These are phyloP conservation scores for Aegilops sharonensis DNA, from an alignment of 176 grass and related monocot genomes.

Conservation along the genomic window DNA sequence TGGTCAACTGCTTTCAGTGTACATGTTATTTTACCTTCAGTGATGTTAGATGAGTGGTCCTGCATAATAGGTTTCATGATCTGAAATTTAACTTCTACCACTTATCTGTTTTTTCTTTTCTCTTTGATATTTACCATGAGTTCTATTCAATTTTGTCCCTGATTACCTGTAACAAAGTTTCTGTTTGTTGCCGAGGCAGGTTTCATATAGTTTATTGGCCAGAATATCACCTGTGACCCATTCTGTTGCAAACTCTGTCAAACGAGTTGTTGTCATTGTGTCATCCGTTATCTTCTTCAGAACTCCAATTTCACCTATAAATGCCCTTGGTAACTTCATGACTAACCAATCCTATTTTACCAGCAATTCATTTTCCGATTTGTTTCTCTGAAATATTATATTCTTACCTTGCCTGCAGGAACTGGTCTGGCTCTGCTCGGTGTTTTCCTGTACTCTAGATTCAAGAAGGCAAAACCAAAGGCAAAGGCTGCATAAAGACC, in stretches of 20 bases:
- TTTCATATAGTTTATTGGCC: conserved; percentile 83
- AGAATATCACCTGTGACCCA: conserved; percentile 74
- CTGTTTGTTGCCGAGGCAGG: conserved; percentile 43
- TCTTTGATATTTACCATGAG: not conserved
- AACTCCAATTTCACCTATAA: conserved; percentile 75
- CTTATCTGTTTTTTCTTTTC: not conserved
- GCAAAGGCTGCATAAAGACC: conserved; percentile 29
- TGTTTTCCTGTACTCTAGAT: conserved; percentile 59
- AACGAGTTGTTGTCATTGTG: conserved; percentile 76
- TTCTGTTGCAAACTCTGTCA: conserved; percentile 79
- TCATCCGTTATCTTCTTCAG: conserved; percentile 79
- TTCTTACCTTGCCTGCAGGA: conserved; percentile 25
- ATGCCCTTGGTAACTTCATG: conserved; percentile 56
- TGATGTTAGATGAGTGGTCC: not conserved
- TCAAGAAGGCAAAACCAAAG: conserved; percentile 48
- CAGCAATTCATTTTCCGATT: not conserved
- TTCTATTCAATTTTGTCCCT: not conserved
- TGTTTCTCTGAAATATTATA: conserved; percentile 17
- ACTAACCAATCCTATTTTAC: not conserved
- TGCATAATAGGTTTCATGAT: not conserved
- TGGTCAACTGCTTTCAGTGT: not conserved
- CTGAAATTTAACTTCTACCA: not conserved
- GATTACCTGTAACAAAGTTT: not conserved
- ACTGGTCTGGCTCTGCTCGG: conserved; percentile 55
- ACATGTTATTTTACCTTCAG: not conserved